Evolutionary conservation across 2,329 filamentous ascomycete species (phyloP).

Genomic region (Microthyrium microscopicum): DNA sequence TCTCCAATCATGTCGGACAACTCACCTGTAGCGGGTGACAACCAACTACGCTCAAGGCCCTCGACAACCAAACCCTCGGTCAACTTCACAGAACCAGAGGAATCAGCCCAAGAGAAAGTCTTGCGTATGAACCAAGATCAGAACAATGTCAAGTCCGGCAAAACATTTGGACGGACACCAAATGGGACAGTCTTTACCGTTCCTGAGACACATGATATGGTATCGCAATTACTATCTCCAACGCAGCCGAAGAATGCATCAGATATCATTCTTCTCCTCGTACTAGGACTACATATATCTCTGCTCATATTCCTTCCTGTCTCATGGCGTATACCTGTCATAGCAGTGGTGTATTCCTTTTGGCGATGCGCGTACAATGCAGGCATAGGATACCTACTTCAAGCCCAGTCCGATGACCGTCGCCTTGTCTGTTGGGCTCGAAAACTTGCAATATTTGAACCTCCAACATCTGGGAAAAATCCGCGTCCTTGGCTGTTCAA

Average conservation of each 20-base stretch:
- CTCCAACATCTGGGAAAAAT: conserved; percentile 65
- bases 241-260: conserved; percentile 90
- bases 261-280: conserved; percentile 61
- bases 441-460: conserved; percentile 71
- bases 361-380: conserved; percentile 89
- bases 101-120: no score
- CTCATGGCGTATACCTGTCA: conserved; percentile 54
- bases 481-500: conserved; percentile 68
- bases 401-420: conserved; percentile 78
- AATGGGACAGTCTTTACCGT: conserved; percentile 66
- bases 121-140: background rate
- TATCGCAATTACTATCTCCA: conserved; percentile 88
- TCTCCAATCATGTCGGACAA: no score
- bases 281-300: conserved; percentile 60
- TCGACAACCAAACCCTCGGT: no score
- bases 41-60: no score
- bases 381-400: conserved; percentile 79
- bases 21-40: no score
- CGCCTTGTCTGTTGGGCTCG: conserved; percentile 76
- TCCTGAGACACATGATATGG: conserved; percentile 95
- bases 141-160: conserved; percentile 4
- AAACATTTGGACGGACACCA: conserved; percentile 8
- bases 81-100: no score
- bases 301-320: conserved; percentile 57
- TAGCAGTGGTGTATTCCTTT: conserved; percentile 73